phyloP scores from a whole-genome alignment of 306 rosid genomes.

The Malus sylvestris region DNA sequence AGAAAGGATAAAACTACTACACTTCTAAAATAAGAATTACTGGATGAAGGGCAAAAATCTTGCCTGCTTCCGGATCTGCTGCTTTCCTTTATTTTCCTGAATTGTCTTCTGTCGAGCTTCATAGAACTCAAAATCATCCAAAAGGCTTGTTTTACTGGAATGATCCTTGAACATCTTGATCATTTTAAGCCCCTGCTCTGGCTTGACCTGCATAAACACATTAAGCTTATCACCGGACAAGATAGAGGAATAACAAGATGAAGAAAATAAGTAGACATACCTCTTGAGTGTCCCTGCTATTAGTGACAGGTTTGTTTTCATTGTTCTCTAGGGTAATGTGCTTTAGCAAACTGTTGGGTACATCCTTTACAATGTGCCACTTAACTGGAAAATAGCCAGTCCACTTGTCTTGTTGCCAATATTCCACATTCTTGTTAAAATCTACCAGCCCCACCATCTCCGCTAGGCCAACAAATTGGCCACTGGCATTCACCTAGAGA shows the following conservation, averaged over 20 bases:
- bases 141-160: slow-evolving; percentile 68
- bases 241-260: background rate
- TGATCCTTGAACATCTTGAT: slow-evolving; percentile 78
- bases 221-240: background rate
- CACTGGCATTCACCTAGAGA: slow-evolving; percentile 87
- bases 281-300: slow-evolving; percentile 97
- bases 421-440: slow-evolving; percentile 75
- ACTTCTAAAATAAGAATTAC: background rate
- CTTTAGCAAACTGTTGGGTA: slow-evolving; percentile 84
- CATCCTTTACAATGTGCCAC: slow-evolving; percentile 96
- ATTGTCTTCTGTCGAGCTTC: slow-evolving; percentile 86
- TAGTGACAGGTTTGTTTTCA: slow-evolving; percentile 92
- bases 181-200: slow-evolving; percentile 69
- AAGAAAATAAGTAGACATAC: slow-evolving; percentile 22
- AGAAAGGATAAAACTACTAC: background rate
- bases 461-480: slow-evolving; percentile 93
- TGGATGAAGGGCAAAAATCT: background rate
- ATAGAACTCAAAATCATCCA: slow-evolving; percentile 82
- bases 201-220: slow-evolving; percentile 39
- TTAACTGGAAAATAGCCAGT: slow-evolving; percentile 90
- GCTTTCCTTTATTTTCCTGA: slow-evolving; percentile 76
- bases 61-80: slow-evolving; percentile 69
- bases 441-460: slow-evolving; percentile 93
- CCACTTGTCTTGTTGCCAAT: slow-evolving; percentile 99
- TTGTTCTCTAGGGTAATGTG: slow-evolving; percentile 89